A percentile compares a stretch with the other conserved stretches of the same genome.
These are phyloP conservation scores for Fraxinus dipetala DNA, from an alignment of 305 asterid species.

Conservation along the genomic window DNA sequence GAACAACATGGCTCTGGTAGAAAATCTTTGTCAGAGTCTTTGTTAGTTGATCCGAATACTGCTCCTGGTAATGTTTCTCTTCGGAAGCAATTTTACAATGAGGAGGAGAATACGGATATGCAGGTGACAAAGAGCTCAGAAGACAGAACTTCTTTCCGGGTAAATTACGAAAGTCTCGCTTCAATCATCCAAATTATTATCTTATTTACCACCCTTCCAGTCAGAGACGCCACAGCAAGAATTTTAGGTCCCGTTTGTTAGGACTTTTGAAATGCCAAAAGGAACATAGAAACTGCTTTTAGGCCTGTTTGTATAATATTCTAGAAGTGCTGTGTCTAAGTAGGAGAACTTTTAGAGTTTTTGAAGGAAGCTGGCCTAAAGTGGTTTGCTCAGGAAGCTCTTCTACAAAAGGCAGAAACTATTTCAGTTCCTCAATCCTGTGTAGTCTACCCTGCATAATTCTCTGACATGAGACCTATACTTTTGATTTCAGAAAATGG, in stretches of 20 bases:
- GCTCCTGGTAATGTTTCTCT: constrained; percentile 75
- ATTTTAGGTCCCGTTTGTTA: background rate
- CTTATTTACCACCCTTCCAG: constrained; percentile 1
- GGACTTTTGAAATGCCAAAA: background rate
- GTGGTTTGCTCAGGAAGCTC: background rate
- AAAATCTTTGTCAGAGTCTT: constrained; percentile 90
- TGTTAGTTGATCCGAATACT: constrained; percentile 60
- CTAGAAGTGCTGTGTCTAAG: background rate
- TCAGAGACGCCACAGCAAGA: background rate
- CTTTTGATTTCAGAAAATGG: constrained; percentile 47
- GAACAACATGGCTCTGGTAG: constrained; percentile 96
- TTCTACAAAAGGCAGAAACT: background rate
- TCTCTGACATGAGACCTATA: background rate
- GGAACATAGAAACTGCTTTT: background rate
- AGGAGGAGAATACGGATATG: constrained; percentile 46
- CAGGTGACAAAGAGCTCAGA: constrained; percentile 54
- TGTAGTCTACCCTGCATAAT: background rate
- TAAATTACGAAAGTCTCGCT: constrained; percentile 26
- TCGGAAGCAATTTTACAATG: constrained; percentile 74
- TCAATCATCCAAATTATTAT: background rate
- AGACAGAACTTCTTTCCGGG: constrained; percentile 52
- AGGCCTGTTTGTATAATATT: background rate
- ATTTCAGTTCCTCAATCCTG: background rate
- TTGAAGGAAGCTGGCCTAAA: background rate
- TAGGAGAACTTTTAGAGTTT: background rate